Conservation (phyloP, 129 eudicot species). For the Lactuca saligna region DNA sequence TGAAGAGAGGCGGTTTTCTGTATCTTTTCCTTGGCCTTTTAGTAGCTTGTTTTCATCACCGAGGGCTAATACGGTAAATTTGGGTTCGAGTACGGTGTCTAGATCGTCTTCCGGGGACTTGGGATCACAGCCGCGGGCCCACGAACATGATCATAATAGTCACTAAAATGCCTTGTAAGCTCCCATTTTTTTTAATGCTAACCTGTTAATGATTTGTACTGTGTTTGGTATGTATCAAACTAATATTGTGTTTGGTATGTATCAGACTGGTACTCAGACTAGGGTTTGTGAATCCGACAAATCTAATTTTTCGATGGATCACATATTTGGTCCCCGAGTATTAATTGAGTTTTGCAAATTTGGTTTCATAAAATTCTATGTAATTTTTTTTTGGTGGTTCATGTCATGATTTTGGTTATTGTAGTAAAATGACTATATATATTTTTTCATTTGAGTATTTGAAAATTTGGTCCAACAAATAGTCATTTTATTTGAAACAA, state of each 20-base stretch:
- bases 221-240: too few species aligned
- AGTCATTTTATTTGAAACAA: not conserved
- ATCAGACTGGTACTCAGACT: too few species aligned
- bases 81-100: conserved; percentile 20
- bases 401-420: not conserved
- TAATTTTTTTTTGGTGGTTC: too few species aligned
- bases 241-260: too few species aligned
- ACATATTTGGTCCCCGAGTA: not conserved
- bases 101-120: conserved; percentile 30
- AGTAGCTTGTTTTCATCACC: conserved; percentile 55
- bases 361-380: not conserved
- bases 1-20: conserved; percentile 44
- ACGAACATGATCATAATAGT: conserved; percentile 19
- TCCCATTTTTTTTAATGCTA: not conserved
- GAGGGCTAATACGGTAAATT: conserved; percentile 19
- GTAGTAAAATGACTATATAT: not conserved
- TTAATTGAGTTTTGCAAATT: not conserved
- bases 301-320: too few species aligned
- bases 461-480: not conserved
- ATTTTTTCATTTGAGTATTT: too few species aligned
- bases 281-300: too few species aligned
- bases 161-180: not conserved
- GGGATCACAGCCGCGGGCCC: conserved; percentile 35
- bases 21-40: conserved; percentile 62
- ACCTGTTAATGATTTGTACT: not conserved